A percentile compares a stretch with the other conserved stretches of the same genome.
phyloP scores from a whole-genome alignment of 495 filamentous ascomycete species.

The Bryoglossum gracile region DNA sequence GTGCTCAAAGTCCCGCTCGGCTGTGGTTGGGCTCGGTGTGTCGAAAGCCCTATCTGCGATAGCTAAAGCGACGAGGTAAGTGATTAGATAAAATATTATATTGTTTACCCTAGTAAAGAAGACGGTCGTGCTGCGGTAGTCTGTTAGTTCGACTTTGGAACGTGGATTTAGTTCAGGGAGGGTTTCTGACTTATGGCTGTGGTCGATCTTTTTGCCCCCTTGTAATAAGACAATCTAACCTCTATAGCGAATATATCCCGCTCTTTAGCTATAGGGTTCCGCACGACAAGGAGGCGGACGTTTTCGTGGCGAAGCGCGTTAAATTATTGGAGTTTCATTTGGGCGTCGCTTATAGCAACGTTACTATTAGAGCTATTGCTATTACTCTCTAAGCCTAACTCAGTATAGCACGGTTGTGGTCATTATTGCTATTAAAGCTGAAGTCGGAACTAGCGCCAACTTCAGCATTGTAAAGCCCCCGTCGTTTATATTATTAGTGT shows the following conservation, averaged over 20 bases:
- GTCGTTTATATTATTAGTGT: constrained; percentile 5
- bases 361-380: neutral
- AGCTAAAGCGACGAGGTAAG: constrained; percentile 18
- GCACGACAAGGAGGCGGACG: constrained; percentile 24
- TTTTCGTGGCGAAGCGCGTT: constrained; percentile 25
- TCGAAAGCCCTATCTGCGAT: constrained; percentile 20
- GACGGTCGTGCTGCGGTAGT: constrained; percentile 22
- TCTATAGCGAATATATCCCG: constrained; percentile 24
- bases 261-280: constrained; percentile 22
- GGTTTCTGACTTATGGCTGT: too few species aligned
- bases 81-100: constrained; percentile 23
- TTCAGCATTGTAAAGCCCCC: constrained; percentile 1
- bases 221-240: constrained; percentile 24
- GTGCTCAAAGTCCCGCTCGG: constrained; percentile 16
- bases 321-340: constrained; percentile 28
- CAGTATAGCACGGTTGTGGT: neutral
- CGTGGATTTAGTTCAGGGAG: too few species aligned
- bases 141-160: constrained; percentile 4
- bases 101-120: constrained; percentile 14
- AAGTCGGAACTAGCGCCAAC: constrained; percentile 5
- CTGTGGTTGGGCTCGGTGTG: constrained; percentile 14
- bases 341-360: constrained; percentile 5
- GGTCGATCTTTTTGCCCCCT: constrained; percentile 26
- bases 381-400: constrained; percentile 10
- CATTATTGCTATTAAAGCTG: neutral